Base-by-base conservation (phyloP, 2,329 filamentous ascomycete species). In the Diatrype stigma region DNA sequence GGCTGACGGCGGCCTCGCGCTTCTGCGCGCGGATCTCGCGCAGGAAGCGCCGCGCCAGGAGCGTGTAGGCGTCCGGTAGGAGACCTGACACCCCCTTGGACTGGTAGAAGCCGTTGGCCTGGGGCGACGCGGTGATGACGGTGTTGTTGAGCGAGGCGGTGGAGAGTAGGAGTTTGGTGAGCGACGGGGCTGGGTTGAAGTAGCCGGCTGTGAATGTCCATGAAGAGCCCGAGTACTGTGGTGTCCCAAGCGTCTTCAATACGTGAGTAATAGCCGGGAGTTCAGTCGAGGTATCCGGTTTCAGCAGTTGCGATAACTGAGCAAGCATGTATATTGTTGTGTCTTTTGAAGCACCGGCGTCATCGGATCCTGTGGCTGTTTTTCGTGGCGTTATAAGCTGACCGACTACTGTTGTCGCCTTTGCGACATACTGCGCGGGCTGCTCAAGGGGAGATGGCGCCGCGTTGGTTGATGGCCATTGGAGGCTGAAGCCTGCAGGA, bases 151-250 rank as follows among this genome's bases (percentile, higher is more conserved):
- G 70, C 0, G 86, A 87, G 1, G 84, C 80, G 0, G 90, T 91
- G 6, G 79, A 76, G 30, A 99, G 83, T 0, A 99, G 77, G 1
- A 96, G 80, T 37, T 85, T 81, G 2, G 89, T 92, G 19, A 97
- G 81, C 3, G 86, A 84, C 0, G 91, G 87, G 6, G 91, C 91
- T 50, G 96, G 96, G 73, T 99, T 99, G 75, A 99, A 99, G 73
- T 99, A 99, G 48, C 94, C 94, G 0, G 94, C 94, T 1, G 94
- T 97, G 68, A 99, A 97, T 0, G 90, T 94, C 94, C 94, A 99
- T 14, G 84, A 86, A 0, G 88, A 89, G 32, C 82, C 79, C 10
- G 77, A 73, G 61, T 90, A 88, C 6, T 78, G 72, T 0, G 87
- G 79, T 0, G 69, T 72, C 0, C 86, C 78, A 3, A 96, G 78